phyloP scores from a whole-genome alignment of 2,329 filamentous ascomycete genomes.

The Fusarium buxicola region DNA sequence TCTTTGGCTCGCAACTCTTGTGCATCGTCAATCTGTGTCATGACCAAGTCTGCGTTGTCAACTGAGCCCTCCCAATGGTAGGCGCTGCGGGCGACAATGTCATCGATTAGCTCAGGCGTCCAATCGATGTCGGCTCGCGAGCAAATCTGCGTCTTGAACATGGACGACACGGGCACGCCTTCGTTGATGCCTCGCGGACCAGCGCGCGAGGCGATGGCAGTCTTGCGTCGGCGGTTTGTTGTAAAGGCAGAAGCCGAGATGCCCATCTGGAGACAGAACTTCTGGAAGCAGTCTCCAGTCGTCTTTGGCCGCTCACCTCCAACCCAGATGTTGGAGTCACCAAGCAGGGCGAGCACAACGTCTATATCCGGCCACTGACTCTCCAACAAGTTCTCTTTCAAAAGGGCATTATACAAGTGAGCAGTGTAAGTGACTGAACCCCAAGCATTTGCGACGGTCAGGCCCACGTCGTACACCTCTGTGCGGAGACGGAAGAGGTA shows the following conservation, averaged over 20 bases:
- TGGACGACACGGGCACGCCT: conserved; percentile 45
- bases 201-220: conserved; percentile 34
- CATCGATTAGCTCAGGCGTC: conserved; percentile 49
- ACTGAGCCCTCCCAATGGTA: conserved; percentile 29
- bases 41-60: neutral
- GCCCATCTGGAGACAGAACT: conserved; percentile 53
- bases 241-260: conserved; percentile 42
- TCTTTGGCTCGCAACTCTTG: neutral
- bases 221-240: neutral
- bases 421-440: conserved; percentile 51
- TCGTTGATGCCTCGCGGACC: conserved; percentile 47
- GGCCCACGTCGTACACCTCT: conserved; percentile 47
- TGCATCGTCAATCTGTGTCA: neutral
- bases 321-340: conserved; percentile 51
- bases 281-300: conserved; percentile 50
- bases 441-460: conserved; percentile 53
- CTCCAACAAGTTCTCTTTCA: conserved; percentile 44
- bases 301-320: conserved; percentile 49
- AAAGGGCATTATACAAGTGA: conserved; percentile 58
- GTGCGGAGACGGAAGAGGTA: conserved; percentile 51
- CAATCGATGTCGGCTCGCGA: conserved; percentile 23
- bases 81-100: conserved; percentile 49
- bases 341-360: conserved; percentile 45
- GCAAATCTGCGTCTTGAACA: conserved; percentile 52
- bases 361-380: conserved; percentile 57